Evolutionary conservation across 2,329 filamentous ascomycete genomes (phyloP).

Genomic region (Plectosphaerella cucumerina): DNA sequence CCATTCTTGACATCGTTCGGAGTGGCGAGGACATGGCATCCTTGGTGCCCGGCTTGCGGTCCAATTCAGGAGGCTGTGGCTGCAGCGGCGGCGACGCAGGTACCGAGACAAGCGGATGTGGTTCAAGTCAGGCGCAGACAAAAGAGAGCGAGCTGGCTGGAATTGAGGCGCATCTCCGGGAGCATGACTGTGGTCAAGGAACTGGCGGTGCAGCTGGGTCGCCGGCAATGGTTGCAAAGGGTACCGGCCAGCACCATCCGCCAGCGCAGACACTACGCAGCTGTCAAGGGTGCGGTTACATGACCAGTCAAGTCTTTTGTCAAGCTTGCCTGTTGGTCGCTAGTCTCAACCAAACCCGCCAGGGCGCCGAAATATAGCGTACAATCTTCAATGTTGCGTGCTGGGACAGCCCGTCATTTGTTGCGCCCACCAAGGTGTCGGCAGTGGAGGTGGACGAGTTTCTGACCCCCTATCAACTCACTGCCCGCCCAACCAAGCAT

Average conservation of each 20-base stretch:
- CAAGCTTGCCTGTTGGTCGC: slow-evolving; percentile 91
- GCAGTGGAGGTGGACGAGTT: too few relatives aligned
- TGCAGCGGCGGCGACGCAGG: slow-evolving; percentile 38
- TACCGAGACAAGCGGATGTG: slow-evolving; percentile 42
- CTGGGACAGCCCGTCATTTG: too few relatives aligned
- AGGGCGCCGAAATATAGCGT: slow-evolving; percentile 51
- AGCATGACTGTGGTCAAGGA: too few relatives aligned
- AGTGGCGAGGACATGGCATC: slow-evolving; percentile 96
- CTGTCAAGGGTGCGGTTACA: slow-evolving; percentile 86
- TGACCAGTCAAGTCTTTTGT: slow-evolving; percentile 90
- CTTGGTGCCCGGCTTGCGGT: slow-evolving; percentile 63
- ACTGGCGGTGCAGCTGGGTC: too few relatives aligned
- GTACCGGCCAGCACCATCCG: too few relatives aligned
- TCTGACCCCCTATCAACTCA: too few relatives aligned
- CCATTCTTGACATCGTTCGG: slow-evolving; percentile 89
- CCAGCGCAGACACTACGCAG: slow-evolving; percentile 66
- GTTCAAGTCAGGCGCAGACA: slow-evolving; percentile 31
- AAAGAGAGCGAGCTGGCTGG: slow-evolving; percentile 75
- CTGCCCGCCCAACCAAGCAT: too few relatives aligned
- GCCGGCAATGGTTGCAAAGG: too few relatives aligned
- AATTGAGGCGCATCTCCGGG: slow-evolving; percentile 65
- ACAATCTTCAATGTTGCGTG: too few relatives aligned
- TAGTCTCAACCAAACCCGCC: slow-evolving; percentile 77
- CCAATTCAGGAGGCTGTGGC: slow-evolving; percentile 38
- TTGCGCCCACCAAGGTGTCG: too few relatives aligned